Evolutionary conservation across 208 protist species (phyloP).

Genomic region (Strigomonas galati): DNA sequence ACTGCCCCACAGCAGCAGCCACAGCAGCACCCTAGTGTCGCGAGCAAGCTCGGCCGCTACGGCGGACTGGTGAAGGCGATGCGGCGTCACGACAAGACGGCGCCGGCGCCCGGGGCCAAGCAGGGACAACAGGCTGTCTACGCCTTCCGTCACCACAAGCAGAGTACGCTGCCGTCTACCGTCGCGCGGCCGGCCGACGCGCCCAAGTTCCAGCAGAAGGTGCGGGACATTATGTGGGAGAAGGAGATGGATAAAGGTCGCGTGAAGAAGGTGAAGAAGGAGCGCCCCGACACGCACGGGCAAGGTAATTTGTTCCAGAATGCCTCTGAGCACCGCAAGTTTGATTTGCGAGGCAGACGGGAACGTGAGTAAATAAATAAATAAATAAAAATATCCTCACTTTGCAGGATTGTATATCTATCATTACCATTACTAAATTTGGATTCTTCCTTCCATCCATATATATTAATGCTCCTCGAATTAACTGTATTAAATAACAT

Average conservation of each 20-base stretch:
- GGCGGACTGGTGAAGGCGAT: slow-evolving; percentile 53
- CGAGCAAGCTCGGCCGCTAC: slow-evolving; percentile 19
- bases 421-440: too few species aligned
- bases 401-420: too few species aligned
- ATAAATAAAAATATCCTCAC: background rate
- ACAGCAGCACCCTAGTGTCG: too few species aligned
- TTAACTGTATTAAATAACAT: too few species aligned
- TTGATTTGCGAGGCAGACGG: slow-evolving; percentile 5
- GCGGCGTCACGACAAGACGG: slow-evolving; percentile 17
- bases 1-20: background rate
- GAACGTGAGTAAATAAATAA: background rate
- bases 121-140: slow-evolving; percentile 42
- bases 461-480: too few species aligned
- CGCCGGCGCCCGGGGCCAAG: background rate
- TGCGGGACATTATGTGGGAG: slow-evolving; percentile 79
- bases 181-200: slow-evolving; percentile 40
- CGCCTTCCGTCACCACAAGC: slow-evolving; percentile 32
- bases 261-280: slow-evolving; percentile 70
- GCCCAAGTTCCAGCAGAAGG: slow-evolving; percentile 73
- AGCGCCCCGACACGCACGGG: background rate
- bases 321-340: background rate
- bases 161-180: slow-evolving; percentile 32
- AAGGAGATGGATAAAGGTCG: slow-evolving; percentile 84
- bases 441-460: too few species aligned
- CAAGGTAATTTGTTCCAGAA: slow-evolving; percentile 1